Conservation (phyloP, 2,329 filamentous ascomycete genomes). For the Pyricularia sp. region DNA sequence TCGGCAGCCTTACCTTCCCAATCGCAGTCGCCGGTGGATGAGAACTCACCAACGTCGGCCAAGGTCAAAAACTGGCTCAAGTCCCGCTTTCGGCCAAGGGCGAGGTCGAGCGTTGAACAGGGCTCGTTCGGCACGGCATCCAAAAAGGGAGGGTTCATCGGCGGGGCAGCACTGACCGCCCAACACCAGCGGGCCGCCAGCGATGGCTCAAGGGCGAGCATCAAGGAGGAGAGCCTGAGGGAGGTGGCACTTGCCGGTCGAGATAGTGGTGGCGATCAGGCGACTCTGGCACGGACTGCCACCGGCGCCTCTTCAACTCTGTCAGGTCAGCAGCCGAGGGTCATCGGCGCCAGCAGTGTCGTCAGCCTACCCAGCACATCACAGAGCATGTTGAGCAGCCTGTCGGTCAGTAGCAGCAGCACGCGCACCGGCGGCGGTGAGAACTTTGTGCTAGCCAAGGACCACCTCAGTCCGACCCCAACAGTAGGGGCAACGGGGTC, state of each 20-base stretch:
- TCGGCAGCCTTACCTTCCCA: not conserved
- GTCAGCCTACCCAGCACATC: not conserved
- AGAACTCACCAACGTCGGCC: slow-evolving; percentile 13
- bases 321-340: not conserved
- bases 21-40: not conserved
- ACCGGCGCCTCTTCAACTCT: not conserved
- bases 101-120: slow-evolving; percentile 15
- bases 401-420: slow-evolving; percentile 3
- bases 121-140: not conserved
- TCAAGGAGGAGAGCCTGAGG: slow-evolving; percentile 15
- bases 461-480: slow-evolving; percentile 11
- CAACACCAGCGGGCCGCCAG: slow-evolving; percentile 8
- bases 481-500: slow-evolving; percentile 10
- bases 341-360: not conserved
- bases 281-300: not conserved
- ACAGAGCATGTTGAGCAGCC: slow-evolving; percentile 6
- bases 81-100: slow-evolving; percentile 26
- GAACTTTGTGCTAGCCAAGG: slow-evolving; percentile 10
- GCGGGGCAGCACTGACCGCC: slow-evolving; percentile 27
- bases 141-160: slow-evolving; percentile 24
- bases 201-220: not conserved
- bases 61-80: slow-evolving; percentile 34
- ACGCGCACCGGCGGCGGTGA: slow-evolving; percentile 2
- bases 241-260: slow-evolving; percentile 23
- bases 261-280: slow-evolving; percentile 5